Conservation (phyloP, 202 grass and related monocot species). For the Setaria italica region DNA sequence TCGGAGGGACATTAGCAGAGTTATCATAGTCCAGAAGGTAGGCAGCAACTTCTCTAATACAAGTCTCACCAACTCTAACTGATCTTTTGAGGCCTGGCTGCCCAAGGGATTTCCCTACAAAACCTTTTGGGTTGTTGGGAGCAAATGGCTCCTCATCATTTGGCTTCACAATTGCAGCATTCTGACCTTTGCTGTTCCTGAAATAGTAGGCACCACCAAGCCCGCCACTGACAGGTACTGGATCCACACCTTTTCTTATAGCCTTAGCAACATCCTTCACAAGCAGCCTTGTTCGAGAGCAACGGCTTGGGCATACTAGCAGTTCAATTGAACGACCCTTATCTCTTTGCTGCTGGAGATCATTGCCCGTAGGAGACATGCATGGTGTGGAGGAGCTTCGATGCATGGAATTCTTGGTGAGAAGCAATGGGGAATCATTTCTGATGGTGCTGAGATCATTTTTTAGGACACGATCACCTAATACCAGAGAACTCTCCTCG, state of each 20-base stretch:
- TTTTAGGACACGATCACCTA: constrained; percentile 83
- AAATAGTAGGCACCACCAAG: constrained; percentile 99
- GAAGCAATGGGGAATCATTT: constrained; percentile 91
- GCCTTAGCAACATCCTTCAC: constrained; percentile 90
- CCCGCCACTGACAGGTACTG: constrained; percentile 75
- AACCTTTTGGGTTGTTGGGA: constrained; percentile 99
- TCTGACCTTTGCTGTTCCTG: constrained; percentile 77
- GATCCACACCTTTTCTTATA: constrained; percentile 82
- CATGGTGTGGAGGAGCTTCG: constrained; percentile 93
- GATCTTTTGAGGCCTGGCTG: constrained; percentile 95
- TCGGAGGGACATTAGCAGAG: constrained; percentile 94
- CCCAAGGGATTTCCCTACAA: constrained; percentile 86
- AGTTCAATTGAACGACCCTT: constrained; percentile 77
- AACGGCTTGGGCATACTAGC: constrained; percentile 71
- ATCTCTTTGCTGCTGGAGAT: constrained; percentile 69
- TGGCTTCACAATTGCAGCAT: constrained; percentile 92
- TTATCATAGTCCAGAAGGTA: constrained; percentile 88
- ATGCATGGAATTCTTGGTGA: constrained; percentile 83
- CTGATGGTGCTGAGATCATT: constrained; percentile 88
- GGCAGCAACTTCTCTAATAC: constrained; percentile 91
- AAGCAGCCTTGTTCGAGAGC: constrained; percentile 63
- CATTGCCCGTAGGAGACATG: constrained; percentile 77
- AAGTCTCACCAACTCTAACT: constrained; percentile 92
- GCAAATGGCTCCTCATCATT: constrained; percentile 99
- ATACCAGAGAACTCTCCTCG: constrained; percentile 83